Conservation (phyloP, 2,329 filamentous ascomycete genomes). For the Parascedosporium putredinis region DNA sequence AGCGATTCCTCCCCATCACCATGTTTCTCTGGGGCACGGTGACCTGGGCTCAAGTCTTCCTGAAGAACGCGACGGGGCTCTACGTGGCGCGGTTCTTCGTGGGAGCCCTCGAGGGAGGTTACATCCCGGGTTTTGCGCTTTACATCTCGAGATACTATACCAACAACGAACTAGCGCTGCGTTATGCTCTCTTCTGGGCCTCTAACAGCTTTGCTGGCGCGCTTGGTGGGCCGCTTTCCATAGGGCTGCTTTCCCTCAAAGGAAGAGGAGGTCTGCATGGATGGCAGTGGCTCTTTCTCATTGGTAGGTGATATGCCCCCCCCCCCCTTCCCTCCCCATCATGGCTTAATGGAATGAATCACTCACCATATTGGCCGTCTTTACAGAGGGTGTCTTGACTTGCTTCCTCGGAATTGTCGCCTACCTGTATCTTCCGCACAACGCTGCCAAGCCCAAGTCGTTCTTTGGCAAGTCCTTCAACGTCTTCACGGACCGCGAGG, state of each 20-base stretch:
- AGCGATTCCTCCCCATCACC: slow-evolving; percentile 18
- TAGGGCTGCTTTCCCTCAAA: slow-evolving; percentile 17
- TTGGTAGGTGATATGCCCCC: slow-evolving; percentile 13
- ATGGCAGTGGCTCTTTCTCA: slow-evolving; percentile 22
- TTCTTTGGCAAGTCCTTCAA: slow-evolving; percentile 17
- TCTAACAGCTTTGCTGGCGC: slow-evolving; percentile 19
- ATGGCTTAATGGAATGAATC: no score
- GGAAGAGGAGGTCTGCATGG: slow-evolving; percentile 16
- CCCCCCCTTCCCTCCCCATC: slow-evolving; percentile 7
- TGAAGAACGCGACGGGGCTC: slow-evolving; percentile 16
- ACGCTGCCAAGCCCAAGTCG: slow-evolving; percentile 15
- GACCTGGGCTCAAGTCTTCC: slow-evolving; percentile 19
- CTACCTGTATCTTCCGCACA: slow-evolving; percentile 19
- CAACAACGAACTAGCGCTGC: slow-evolving; percentile 18
- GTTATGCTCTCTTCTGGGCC: slow-evolving; percentile 21
- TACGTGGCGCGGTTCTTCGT: slow-evolving; percentile 19
- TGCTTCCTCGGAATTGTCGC: slow-evolving; percentile 15
- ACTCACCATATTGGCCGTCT: no score
- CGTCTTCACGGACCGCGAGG: slow-evolving; percentile 17
- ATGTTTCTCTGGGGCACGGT: slow-evolving; percentile 21
- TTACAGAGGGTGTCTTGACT: slow-evolving; percentile 18
- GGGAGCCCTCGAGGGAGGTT: slow-evolving; percentile 21
- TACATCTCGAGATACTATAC: slow-evolving; percentile 22
- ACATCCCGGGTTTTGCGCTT: slow-evolving; percentile 20
- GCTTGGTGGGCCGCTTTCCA: slow-evolving; percentile 17